These are phyloP conservation scores for Cantharellus anzutake DNA, from an alignment of 768 basidiomycete genomes.

Conservation along the genomic window DNA sequence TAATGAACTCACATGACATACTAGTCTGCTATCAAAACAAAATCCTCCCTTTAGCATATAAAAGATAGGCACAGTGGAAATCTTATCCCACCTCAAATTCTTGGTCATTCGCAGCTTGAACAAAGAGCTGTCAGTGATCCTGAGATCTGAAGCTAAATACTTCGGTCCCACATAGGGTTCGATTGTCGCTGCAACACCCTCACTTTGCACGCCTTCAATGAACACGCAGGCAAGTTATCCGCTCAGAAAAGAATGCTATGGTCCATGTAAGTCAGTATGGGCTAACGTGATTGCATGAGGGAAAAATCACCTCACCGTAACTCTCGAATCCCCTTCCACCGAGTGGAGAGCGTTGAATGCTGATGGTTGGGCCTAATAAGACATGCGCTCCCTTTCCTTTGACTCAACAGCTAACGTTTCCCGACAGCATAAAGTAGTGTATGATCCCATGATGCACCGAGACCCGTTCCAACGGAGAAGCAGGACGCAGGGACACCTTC, in stretches of 20 bases:
- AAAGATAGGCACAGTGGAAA: too few species aligned
- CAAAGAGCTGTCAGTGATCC: too few species aligned
- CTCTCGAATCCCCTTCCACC: slow-evolving; percentile 30
- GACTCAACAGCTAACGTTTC: slow-evolving; percentile 44
- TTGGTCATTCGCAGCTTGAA: slow-evolving; percentile 36
- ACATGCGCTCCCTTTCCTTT: slow-evolving; percentile 42
- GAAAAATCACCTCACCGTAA: background rate
- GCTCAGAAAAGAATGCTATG: slow-evolving; percentile 53
- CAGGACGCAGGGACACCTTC: background rate
- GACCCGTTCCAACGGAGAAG: slow-evolving; percentile 30
- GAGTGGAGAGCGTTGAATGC: slow-evolving; percentile 36
- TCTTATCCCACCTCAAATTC: slow-evolving; percentile 17
- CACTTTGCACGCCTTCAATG: slow-evolving; percentile 44
- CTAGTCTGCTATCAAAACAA: background rate
- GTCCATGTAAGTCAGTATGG: slow-evolving; percentile 59
- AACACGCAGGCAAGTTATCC: slow-evolving; percentile 53
- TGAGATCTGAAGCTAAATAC: too few species aligned
- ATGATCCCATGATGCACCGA: slow-evolving; percentile 57
- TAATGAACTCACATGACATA: slow-evolving; percentile 12
- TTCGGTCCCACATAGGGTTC: slow-evolving; percentile 36
- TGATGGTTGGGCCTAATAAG: slow-evolving; percentile 55
- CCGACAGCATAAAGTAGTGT: slow-evolving; percentile 44
- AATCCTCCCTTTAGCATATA: background rate
- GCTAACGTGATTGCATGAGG: background rate
- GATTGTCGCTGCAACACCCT: slow-evolving; percentile 49